Conservation (phyloP, 1,139 yeast species). For the Hemisphaericaspora xylofermentans region DNA sequence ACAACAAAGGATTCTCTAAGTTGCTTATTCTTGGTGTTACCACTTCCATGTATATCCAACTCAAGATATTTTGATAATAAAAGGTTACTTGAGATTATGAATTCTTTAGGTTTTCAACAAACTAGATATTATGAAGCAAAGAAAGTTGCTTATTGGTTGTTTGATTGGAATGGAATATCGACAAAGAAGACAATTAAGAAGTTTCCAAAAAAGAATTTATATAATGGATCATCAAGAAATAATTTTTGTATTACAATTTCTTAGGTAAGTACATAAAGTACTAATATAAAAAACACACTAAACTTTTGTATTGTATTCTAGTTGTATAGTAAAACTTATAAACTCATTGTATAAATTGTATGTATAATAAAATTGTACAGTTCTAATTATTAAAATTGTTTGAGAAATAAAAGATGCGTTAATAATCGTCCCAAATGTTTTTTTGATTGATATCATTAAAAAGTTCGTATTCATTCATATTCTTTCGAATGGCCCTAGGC, state of each 20-base stretch:
- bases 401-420: no score
- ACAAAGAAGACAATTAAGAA: constrained; percentile 8
- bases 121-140: constrained; percentile 56
- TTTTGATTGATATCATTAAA: not conserved
- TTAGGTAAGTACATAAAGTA: not conserved
- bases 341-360: no score
- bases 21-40: constrained; percentile 73
- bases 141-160: constrained; percentile 80
- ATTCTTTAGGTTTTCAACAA: constrained; percentile 55
- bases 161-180: constrained; percentile 44
- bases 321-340: no score
- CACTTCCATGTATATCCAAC: constrained; percentile 80
- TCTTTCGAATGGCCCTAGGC: not conserved
- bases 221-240: constrained; percentile 55
- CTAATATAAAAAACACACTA: no score
- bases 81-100: constrained; percentile 48
- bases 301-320: no score
- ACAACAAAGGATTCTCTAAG: constrained; percentile 19
- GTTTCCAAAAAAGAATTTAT: constrained; percentile 46
- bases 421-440: not conserved
- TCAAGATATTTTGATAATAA: constrained; percentile 70
- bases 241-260: constrained; percentile 53
- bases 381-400: no score
- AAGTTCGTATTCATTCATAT: not conserved
- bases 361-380: no score